A percentile compares a stretch with the other conserved stretches of the same genome.
phyloP scores from a whole-genome alignment of 1,139 yeast genomes.

The Yamadazyma taylorii region DNA sequence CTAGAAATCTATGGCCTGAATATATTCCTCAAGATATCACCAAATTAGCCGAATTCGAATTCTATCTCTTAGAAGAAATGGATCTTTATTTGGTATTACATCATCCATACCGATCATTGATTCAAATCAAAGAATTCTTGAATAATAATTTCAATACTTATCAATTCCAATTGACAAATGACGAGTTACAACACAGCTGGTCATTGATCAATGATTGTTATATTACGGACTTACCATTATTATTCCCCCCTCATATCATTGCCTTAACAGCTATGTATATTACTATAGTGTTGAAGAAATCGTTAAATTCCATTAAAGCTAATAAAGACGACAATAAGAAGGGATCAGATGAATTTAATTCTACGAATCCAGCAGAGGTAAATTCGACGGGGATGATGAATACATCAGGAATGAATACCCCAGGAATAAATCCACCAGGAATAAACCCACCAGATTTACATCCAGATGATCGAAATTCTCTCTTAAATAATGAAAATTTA shows the following conservation, averaged over 20 bases:
- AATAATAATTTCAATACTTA: constrained; percentile 24
- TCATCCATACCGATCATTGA: constrained; percentile 82
- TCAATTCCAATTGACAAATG: constrained; percentile 50
- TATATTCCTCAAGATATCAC: constrained; percentile 90
- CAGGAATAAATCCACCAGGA: too few species aligned
- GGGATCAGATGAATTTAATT: background rate
- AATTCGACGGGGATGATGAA: background rate
- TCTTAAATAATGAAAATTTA: constrained; percentile 13
- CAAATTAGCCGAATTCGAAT: constrained; percentile 94
- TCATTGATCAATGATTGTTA: constrained; percentile 86
- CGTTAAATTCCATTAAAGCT: constrained; percentile 14
- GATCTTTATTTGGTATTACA: constrained; percentile 78
- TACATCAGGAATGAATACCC: too few species aligned
- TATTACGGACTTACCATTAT: constrained; percentile 78
- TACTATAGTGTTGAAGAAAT: constrained; percentile 58
- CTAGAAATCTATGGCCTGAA: constrained; percentile 92
- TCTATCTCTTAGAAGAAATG: constrained; percentile 86
- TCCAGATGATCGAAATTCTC: constrained; percentile 40
- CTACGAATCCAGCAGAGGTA: background rate
- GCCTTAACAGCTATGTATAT: constrained; percentile 81
- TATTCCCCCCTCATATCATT: constrained; percentile 88
- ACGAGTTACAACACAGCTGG: constrained; percentile 86
- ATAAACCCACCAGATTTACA: constrained; percentile 22
- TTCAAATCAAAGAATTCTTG: constrained; percentile 55
- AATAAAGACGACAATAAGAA: constrained; percentile 12